Evolutionary conservation across 192 early-diverging fungal genomes (phyloP), one percentile per base, ranked within the genome.

Genomic region (Linnemannia exigua): DNA sequence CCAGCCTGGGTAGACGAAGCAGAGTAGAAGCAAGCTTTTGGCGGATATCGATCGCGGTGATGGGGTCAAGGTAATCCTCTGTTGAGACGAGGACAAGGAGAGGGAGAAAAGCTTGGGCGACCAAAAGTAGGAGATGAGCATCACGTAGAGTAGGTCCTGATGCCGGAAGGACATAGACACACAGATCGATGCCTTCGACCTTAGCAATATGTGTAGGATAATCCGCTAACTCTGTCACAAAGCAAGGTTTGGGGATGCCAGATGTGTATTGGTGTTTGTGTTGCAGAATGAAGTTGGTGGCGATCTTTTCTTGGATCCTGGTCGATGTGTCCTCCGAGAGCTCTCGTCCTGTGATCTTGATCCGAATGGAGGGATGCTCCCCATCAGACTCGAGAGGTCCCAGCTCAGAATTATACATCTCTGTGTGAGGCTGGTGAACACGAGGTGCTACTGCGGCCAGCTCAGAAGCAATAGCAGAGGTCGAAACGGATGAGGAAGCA

Each of bases 301-400:
- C 20, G 36, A 69, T 69, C 36, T 38, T 36, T 22, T 69, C 67
- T 41, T 69, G 67, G 67, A 69, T 69, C 67, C 11, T 15, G 67
- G 33, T 69, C 11, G 20, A 41, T n/a, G 19, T 19, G 37, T 11
- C 36, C 19, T 36, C 36, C 7, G 67, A 33, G 7, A 69, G 22
- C 9, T 41, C 38, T 36, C 36, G 38, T 20, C 67, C 67, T 31
- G 67, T 38, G 8, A 69, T 38, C 67, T 38, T 69, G 20, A 69
- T 41, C 20, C 67, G 67, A 41, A 69, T 12, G 67, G 1, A 16
- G 19, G 8, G 67, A 20, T 36, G 20, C 0, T 20, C 67, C 20
- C 22, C 36, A 41, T 20, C 20, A 22, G 37, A 41, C 19, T 63
- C 58, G 58, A 63, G 58, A 14, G 28, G 12, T 31, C 25, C 12